Base-by-base conservation (phyloP, 352 stramenopile species). In the Albugo laibachii region DNA sequence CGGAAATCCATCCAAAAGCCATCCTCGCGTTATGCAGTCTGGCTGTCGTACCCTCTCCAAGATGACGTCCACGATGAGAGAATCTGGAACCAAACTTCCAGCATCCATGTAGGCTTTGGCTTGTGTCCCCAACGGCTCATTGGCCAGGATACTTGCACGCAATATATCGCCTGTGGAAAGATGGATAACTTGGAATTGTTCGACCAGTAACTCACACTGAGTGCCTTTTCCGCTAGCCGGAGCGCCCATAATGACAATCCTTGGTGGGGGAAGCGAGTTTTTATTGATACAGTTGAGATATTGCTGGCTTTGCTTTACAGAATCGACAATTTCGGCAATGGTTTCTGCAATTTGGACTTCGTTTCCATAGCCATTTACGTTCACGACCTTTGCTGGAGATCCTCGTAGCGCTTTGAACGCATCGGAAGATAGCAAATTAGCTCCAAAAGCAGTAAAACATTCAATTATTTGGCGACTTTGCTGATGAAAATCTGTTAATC, bases 171-270 rank as follows among this genome's bases (percentile, higher is more conserved):
- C 85, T 13, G 83, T 92, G 16, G 71, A 86, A 12, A 96, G 57
- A 57, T 96, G 84, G 19, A 96, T 70, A 8, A 96, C 65, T 37
- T 85, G 82, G 56, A 89, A 94, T 54, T 72, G 69, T 8, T 78
- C 57, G 1, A 74, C 68, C 12, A 95, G 78, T 6, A 80, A 54
- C 59, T 95, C 80, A 55, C 86, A 89, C 52, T 99, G 93, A 0
- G 94, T 98, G 50, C 93, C 93, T 60, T 98, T 98, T 48, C 94
- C 93, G 27, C 81, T 80, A 14, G 85, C 89, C 24, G 81, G 77
- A 2, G 80, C 76, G 11, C 81, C 80, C 38, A 61, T 57, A 19
- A 84, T 66, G 34, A 78, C 47, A 35, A 78, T 63, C 36, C 58
- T 54, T 5, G 63, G 61, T 5, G 57, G 53, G 54, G 48, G 18